phyloP scores from a whole-genome alignment of 768 basidiomycete genomes.

The Leccinum olivaceopallidum region DNA sequence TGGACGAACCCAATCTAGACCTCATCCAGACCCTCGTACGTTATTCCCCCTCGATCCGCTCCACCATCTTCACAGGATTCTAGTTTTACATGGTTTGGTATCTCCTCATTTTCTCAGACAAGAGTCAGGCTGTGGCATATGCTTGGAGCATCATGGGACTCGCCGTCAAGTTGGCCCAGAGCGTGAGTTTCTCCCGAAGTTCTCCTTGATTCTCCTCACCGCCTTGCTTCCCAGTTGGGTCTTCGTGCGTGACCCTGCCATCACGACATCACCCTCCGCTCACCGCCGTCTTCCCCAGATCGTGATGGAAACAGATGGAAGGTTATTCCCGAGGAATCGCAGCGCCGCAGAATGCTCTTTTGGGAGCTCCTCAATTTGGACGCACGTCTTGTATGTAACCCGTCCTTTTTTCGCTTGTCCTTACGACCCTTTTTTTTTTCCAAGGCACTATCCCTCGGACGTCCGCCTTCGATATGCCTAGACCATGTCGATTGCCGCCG shows the following conservation, averaged over 20 bases:
- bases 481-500: constrained; percentile 63
- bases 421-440: constrained; percentile 9
- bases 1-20: constrained; percentile 75
- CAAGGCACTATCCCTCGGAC: constrained; percentile 68
- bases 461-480: constrained; percentile 67
- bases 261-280: constrained; percentile 17
- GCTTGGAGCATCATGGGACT: constrained; percentile 80
- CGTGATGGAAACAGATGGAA: constrained; percentile 65
- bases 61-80: constrained; percentile 35
- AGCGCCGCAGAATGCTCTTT: constrained; percentile 66
- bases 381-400: constrained; percentile 55
- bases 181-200: constrained; percentile 44
- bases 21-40: constrained; percentile 66
- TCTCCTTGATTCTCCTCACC: constrained; percentile 7
- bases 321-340: constrained; percentile 70
- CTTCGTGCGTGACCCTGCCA: constrained; percentile 50
- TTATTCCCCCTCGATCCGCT: constrained; percentile 6
- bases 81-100: constrained; percentile 78
- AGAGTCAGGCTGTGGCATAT: constrained; percentile 69
- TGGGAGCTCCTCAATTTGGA: constrained; percentile 78
- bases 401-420: constrained; percentile 15
- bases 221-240: constrained; percentile 47
- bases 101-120: constrained; percentile 71
- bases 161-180: constrained; percentile 70
- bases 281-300: constrained; percentile 45